phyloP scores from a whole-genome alignment of 495 filamentous ascomycete species.

The Neurospora cerealis region DNA sequence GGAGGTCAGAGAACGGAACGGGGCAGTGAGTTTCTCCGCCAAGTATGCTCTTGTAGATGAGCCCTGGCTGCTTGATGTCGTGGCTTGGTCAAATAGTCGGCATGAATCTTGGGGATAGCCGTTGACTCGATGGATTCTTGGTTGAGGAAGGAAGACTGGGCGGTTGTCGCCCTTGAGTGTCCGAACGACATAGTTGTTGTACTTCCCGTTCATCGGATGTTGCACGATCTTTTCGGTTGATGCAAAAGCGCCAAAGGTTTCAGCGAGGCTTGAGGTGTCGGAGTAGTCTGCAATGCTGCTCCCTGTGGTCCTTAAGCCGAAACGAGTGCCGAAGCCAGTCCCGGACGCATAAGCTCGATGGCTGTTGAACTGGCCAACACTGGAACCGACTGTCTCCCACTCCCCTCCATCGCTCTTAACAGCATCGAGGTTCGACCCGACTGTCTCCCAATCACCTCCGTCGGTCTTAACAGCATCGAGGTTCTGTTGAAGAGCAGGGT shows the following conservation, averaged over 20 bases:
- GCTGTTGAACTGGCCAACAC: conserved; percentile 18
- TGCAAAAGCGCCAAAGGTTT: conserved; percentile 3
- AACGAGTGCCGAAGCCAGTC: conserved; percentile 2
- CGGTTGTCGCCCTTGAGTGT: conserved; percentile 16
- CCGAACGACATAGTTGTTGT: conserved; percentile 6
- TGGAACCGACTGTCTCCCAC: conserved; percentile 20
- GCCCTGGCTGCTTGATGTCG: conserved; percentile 2
- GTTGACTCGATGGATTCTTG: conserved; percentile 15
- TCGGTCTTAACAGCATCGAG: conserved; percentile 13
- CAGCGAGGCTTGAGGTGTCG: conserved; percentile 11
- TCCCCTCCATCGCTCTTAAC: conserved; percentile 14
- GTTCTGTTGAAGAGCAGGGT: conserved; percentile 3
- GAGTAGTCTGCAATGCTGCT: conserved; percentile 31
- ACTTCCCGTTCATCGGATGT: conserved; percentile 3
- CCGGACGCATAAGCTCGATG: conserved; percentile 13
- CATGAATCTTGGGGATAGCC: conserved; percentile 19
- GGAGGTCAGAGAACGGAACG: conserved; percentile 9
- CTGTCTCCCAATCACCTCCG: conserved; percentile 20
- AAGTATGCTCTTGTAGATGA: conserved; percentile 8
- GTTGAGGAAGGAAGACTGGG: conserved; percentile 17
- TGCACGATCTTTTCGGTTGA: conserved; percentile 20
- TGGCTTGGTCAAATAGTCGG: conserved; percentile 10
- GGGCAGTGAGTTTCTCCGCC: conserved; percentile 15
- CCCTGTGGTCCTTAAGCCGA: conserved; percentile 16
- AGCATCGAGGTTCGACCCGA: conserved; percentile 7